phyloP scores from a whole-genome alignment of 2,329 filamentous ascomycete species.

The Penicillium crustosum region DNA sequence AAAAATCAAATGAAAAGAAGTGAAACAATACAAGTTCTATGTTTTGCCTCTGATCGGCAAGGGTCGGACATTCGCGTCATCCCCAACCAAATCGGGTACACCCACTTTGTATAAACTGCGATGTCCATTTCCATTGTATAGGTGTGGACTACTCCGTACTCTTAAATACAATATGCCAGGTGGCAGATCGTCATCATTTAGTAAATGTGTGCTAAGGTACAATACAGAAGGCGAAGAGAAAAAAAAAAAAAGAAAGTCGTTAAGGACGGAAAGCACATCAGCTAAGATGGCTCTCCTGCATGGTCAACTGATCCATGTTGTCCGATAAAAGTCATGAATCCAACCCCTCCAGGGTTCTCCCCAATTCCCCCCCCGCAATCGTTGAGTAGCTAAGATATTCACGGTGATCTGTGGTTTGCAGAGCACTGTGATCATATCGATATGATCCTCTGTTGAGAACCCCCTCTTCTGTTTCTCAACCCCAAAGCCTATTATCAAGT shows the following conservation, averaged over 20 bases:
- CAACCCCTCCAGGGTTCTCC: conserved; percentile 17
- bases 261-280: conserved; percentile 28
- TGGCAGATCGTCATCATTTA: conserved; percentile 37
- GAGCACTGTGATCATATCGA: conserved; percentile 31
- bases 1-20: not conserved
- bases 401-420: conserved; percentile 10
- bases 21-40: conserved; percentile 6
- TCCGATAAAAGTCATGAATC: conserved; percentile 29
- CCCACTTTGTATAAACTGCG: not conserved
- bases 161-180: conserved; percentile 15
- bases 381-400: conserved; percentile 30
- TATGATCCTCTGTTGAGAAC: conserved; percentile 11
- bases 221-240: conserved; percentile 40
- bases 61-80: conserved; percentile 22
- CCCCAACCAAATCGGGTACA: conserved; percentile 4
- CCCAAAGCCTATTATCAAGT: conserved; percentile 16
- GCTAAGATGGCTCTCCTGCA: conserved; percentile 25
- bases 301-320: conserved; percentile 24
- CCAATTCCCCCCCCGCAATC: conserved; percentile 21
- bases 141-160: not conserved
- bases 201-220: conserved; percentile 46
- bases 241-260: conserved; percentile 37
- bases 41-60: conserved; percentile 26
- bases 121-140: not conserved
- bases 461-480: conserved; percentile 13